A percentile compares a stretch with the other conserved stretches of the same genome.
Conservation (phyloP, 495 filamentous ascomycete genomes). For the Podospora pseudopauciseta region DNA sequence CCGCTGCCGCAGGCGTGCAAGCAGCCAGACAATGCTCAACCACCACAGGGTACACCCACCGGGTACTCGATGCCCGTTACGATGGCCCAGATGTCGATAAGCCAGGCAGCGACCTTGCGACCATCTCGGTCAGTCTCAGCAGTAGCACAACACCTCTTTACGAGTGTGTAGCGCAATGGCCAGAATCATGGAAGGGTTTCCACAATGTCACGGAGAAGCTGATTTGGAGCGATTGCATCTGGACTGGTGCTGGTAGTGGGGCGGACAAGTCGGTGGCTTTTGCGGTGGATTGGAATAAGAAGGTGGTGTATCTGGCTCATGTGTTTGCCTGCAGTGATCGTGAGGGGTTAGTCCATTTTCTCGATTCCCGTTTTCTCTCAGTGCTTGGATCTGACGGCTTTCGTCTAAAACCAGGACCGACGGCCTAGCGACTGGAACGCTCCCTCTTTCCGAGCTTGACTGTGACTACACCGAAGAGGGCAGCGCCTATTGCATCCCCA, state of each 20-base stretch:
- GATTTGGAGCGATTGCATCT: conserved; percentile 44
- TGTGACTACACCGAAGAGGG: conserved; percentile 28
- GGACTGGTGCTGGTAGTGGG: conserved; percentile 35
- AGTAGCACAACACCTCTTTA: conserved; percentile 30
- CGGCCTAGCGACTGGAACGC: conserved; percentile 34
- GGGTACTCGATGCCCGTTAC: conserved; percentile 34
- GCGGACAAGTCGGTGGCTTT: conserved; percentile 37
- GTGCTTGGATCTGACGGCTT: conserved; percentile 1
- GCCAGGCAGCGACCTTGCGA: conserved; percentile 26
- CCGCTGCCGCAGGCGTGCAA: not conserved
- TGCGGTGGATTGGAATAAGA: conserved; percentile 39
- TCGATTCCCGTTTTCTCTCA: not conserved
- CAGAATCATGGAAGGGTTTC: conserved; percentile 37
- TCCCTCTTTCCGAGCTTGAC: conserved; percentile 30
- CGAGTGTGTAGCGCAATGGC: conserved; percentile 41
- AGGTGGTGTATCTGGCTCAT: conserved; percentile 36
- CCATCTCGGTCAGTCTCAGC: conserved; percentile 35
- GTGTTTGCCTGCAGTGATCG: conserved; percentile 38
- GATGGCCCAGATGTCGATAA: conserved; percentile 34
- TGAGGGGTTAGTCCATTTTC: conserved; percentile 29
- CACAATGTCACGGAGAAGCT: conserved; percentile 32
- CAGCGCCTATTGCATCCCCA: conserved; percentile 27
- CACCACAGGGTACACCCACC: conserved; percentile 22
- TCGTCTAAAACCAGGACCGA: conserved; percentile 23
- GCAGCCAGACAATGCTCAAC: conserved; percentile 32